Evolutionary conservation across 2,329 filamentous ascomycete genomes (phyloP), one percentile per base, ranked within the genome.

Genomic region (Alternaria ventricosa): DNA sequence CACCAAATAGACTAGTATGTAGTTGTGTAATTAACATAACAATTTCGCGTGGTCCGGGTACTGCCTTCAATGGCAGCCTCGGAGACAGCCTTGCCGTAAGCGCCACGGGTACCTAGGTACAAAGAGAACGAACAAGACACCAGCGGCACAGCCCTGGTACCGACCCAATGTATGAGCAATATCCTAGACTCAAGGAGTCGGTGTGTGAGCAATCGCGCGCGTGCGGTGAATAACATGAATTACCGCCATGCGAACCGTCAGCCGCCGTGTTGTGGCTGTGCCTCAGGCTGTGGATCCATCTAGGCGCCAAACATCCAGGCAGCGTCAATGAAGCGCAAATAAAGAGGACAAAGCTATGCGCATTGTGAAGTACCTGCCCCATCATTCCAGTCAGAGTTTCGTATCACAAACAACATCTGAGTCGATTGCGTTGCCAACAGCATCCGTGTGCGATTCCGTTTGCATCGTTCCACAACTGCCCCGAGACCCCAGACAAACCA

Each of bases 361-460:
- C 56, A 60, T 57, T 50, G 51, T 28, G 25, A 36, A 50, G 23
- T 41, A 55, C 23, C 20, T 47, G n/a, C 43, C 45, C 50, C 30
- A 27, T 49, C 36, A 49, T 41, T 44, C 25, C 12, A 23, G 9
- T 51, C 18, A 36, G 28, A 23, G 46, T 57, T 51, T 57, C 27
- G 23, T 10, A 53, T 43, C n/a, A 22, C 46, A 57, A 46, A 58
- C 54, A 25, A 23, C 12, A 46, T 11, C 33, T 13, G 30, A 25
- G 22, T 44, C 43, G 22, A 8, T 33, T 59, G 18, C 30, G 5
- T 33, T 59, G 18, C 30, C 47, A 30, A 15, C 15, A 57, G 6
- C 20, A 25, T 53, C 45, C 41, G 46, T 65, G 44, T 41, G 36
- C 36, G 15, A 41, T 41, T 58, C 65, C 36, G 60, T 60, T 55